These are phyloP conservation scores for Boletus mariae DNA, from an alignment of 1,284 basidiomycete genomes.

Conservation along the genomic window DNA sequence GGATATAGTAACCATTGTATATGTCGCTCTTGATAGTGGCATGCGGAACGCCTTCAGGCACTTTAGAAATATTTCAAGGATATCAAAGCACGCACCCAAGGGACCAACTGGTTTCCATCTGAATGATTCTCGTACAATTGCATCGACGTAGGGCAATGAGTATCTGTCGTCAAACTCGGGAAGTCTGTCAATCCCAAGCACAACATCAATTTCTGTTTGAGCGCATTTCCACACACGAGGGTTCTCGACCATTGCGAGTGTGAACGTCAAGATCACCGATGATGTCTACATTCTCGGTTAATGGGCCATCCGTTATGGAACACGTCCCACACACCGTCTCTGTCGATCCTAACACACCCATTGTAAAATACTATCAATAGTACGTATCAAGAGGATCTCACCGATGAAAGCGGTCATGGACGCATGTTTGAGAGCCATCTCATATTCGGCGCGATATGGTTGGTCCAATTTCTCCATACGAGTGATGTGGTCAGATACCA, in stretches of 20 bases:
- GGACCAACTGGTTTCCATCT: slow-evolving; percentile 22
- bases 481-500: slow-evolving; percentile 9
- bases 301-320: not conserved
- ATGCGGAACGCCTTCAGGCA: slow-evolving; percentile 17
- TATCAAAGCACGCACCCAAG: slow-evolving; percentile 15
- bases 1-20: slow-evolving; percentile 27
- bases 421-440: slow-evolving; percentile 5
- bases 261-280: slow-evolving; percentile 17
- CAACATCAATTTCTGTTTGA: slow-evolving; percentile 37
- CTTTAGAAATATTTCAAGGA: not conserved
- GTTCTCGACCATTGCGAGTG: slow-evolving; percentile 32
- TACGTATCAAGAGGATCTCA: not conserved
- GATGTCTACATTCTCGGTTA: slow-evolving; percentile 4
- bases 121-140: slow-evolving; percentile 35
- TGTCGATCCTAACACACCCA: slow-evolving; percentile 1
- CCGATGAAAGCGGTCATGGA: slow-evolving; percentile 10
- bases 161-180: slow-evolving; percentile 37
- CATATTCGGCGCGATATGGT: not conserved
- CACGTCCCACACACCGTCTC: slow-evolving; percentile 11
- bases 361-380: not conserved
- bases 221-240: slow-evolving; percentile 31
- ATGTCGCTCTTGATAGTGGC: slow-evolving; percentile 16
- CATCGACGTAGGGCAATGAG: slow-evolving; percentile 35
- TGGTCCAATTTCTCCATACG: slow-evolving; percentile 11
- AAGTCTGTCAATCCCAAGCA: slow-evolving; percentile 34